Base-by-base conservation (phyloP, 352 stramenopile genomes). In the Pythium aristosporum region DNA sequence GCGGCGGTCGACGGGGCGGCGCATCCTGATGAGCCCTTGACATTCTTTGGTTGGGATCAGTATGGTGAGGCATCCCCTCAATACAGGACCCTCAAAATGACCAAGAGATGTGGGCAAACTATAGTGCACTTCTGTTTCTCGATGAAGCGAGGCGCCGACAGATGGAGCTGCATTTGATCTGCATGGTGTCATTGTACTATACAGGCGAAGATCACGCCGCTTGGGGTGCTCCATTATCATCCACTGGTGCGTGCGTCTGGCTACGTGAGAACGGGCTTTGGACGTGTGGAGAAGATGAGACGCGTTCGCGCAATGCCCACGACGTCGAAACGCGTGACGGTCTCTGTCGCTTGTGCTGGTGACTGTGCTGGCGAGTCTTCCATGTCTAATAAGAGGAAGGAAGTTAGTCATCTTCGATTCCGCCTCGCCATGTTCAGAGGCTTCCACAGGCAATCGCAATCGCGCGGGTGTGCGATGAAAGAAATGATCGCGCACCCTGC, bases 241-340 rank as follows among this genome's bases (percentile, higher is more conserved):
- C 10, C 13, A 18, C 20, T 57, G 13, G 15, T 56, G 13, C 10
- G 7, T 23, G 10, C n/a, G 32, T 61, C 25, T 2, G 25, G 34
- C 34, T 57, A 75, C 8, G 57, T 66, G 44, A 92, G 72, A 15
- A 95, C 79, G 3, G 87, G 87, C 55, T 96, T 93, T 3, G 85
- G 87, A 34, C 87, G 80, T 42, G 79, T 71, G 10, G 68, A 71
- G 71, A 96, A 96, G 48, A 96, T 58, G 25, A 96, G 65, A 21
- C 82, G 85, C 8, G 79, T 91, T 8, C 85, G 75, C 13, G 87
- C 87, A 28, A 96, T 88, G 28, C 87, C 87, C n/a, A 94, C 76
- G 30, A 96, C 81, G 34, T 91, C 69, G 49, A 92, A 96, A n/a
- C 32, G 36, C 12, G 28, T 20, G 3, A 57, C 34, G 13, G 23